Percentiles rank a stretch among this genome's conserved stretches.
phyloP scores from a whole-genome alignment of 768 basidiomycete genomes.

The Gyrodon lividus region DNA sequence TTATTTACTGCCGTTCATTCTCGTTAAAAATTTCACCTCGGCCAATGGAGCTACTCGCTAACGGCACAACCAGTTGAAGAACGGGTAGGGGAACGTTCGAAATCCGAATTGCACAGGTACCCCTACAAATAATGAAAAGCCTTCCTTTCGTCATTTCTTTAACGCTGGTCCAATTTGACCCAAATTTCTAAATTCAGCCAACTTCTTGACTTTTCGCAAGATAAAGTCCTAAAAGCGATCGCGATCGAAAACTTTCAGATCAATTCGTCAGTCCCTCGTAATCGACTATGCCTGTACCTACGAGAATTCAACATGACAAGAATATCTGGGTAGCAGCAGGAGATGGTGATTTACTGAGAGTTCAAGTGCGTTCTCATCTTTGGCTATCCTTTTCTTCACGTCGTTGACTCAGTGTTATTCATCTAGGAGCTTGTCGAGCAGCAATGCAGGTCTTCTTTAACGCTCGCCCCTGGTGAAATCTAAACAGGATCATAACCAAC shows the following conservation, averaged over 20 bases:
- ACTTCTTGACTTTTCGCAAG: slow-evolving; percentile 14
- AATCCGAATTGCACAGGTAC: too few species aligned
- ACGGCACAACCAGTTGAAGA: background rate
- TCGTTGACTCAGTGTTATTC: too few species aligned
- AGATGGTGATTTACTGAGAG: slow-evolving; percentile 81
- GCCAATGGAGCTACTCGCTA: background rate
- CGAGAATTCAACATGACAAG: slow-evolving; percentile 30
- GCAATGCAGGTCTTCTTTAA: slow-evolving; percentile 43
- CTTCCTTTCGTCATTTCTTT: slow-evolving; percentile 2
- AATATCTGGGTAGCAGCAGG: slow-evolving; percentile 95
- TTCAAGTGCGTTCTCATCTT: slow-evolving; percentile 52
- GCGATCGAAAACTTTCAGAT: slow-evolving; percentile 14
- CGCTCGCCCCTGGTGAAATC: slow-evolving; percentile 29
- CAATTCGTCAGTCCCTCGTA: too few species aligned
- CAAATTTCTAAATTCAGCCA: slow-evolving; percentile 25
- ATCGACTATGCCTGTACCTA: slow-evolving; percentile 34
- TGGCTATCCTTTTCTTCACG: background rate
- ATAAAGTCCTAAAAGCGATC: slow-evolving; percentile 16
- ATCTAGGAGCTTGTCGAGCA: slow-evolving; percentile 59
- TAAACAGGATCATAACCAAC: slow-evolving; percentile 32
- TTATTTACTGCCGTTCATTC: background rate
- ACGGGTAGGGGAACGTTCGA: background rate
- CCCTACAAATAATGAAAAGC: too few species aligned
- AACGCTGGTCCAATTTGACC: slow-evolving; percentile 9
- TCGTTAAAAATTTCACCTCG: slow-evolving; percentile 1